Base-by-base conservation (phyloP, 1,139 yeast species). In the Yamadazyma triangularis region DNA sequence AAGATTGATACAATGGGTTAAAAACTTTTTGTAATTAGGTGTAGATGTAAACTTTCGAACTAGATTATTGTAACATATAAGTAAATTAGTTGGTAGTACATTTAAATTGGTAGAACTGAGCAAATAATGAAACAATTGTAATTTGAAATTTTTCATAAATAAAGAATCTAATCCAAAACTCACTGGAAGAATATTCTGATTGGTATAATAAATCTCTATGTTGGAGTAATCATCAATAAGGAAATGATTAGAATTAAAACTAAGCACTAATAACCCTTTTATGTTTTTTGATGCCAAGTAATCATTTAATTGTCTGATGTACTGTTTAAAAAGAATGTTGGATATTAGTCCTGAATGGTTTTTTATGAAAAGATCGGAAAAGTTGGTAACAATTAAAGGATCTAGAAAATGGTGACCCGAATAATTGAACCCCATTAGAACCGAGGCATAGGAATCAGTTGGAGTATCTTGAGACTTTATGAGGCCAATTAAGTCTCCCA, bases 381-480 rank as follows among this genome's bases (percentile, higher is more conserved):
- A 39, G 26, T 42, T 42, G 25, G 36, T 20, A 11, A 51, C 31
- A 5, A 51, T 35, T 13, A 48, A 30, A 1, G 55, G 54, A 12
- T 36, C 32, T 14, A 48, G 36, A 23, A 49, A 43, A 23, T 45
- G 42, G n/a, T 41, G 33, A 7, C 50, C 51, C 20, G 36, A 32
- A 8, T 44, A 35, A 33, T 49, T 51, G 12, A 46, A 47, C 11
- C 47, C 39, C 1, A 47, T 14, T 12, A 51, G 25, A 2, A 54
- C 44, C 2, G 51, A 20, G n/a, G 29, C 7, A 12, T 30, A 22
- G 8, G 24, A 10, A 13, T 26, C 12, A 7, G 11, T n/a, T 18
- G n/a, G 13, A 4, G n/a, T n/a, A 20, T 30, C 29, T 4, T 31
- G 24, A 4, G 39, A 35, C 4, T 25, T 27, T n/a, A 36, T 22